phyloP scores from a whole-genome alignment of 305 asterid species.

The Withania somnifera region DNA sequence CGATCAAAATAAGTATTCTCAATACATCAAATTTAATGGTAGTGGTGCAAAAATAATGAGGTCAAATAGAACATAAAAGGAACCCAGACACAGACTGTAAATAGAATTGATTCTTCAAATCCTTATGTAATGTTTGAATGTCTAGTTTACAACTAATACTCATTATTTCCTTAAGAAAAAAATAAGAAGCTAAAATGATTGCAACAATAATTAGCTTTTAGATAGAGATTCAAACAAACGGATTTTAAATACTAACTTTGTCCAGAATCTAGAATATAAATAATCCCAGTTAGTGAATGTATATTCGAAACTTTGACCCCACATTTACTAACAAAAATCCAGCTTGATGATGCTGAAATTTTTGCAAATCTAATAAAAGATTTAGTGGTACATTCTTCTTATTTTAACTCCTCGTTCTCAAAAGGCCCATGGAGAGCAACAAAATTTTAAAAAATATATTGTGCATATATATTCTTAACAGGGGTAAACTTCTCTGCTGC shows the following conservation, averaged over 20 bases:
- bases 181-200: background rate
- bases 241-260: no score
- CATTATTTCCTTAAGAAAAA: no score
- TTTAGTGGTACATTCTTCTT: background rate
- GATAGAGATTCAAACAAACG: background rate
- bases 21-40: no score
- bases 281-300: background rate
- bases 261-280: no score
- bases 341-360: background rate
- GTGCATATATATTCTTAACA: background rate
- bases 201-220: background rate
- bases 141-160: background rate
- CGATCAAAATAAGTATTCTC: no score
- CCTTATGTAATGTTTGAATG: background rate
- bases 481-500: no score
- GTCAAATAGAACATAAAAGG: no score
- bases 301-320: background rate
- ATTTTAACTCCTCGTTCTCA: background rate
- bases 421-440: background rate
- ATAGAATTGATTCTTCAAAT: no score
- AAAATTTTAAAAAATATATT: no score
- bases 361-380: no score
- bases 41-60: no score
- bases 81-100: no score
- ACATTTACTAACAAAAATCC: background rate